Evolutionary conservation across 2,329 filamentous ascomycete species (phyloP), one percentile per base, ranked within the genome.

Genomic region (Colletotrichum endophyticum): DNA sequence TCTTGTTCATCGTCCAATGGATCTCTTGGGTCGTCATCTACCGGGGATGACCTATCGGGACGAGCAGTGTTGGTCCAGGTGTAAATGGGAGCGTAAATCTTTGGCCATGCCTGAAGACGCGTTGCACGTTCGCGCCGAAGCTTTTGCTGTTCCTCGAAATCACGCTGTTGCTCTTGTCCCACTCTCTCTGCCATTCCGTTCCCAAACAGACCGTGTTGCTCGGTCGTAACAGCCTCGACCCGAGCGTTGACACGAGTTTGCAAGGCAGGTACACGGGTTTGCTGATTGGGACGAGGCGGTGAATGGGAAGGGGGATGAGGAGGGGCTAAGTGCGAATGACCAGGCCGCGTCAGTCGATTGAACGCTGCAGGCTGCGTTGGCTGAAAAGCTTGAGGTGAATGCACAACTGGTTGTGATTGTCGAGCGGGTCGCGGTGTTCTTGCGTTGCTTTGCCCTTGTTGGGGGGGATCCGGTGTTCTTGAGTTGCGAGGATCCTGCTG

Each of bases 31-130:
- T 3, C 49, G 34, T n/a, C 53, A 15, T 53, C 30, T n/a, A 63
- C 16, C 22, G 25, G 36, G 7, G 15, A n/a, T 3, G 49, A 56
- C 9, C 22, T 76, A 16, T 73, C 63, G 3, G 73, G 73, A n/a
- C 63, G 70, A 16, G 63, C 32, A 12, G 70, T 70, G n/a, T 73
- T 39, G 11, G 73, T 73, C 73, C 73, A 76, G 30, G 34, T 62
- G 13, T 76, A 76, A 13, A 76, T 39, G 22, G 56, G 72, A 1
- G 62, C 44, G 13, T 76, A 76, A 7, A 73, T 39, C 3, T 64
- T 56, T n/a, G 73, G 73, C 70, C 63, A 76, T 8, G 73, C 39
- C 27, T 73, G 39, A 22, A 76, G 28, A 9, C 73, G 73, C 2
- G 39, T 34, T 19, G 72, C 68, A 25, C 73, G 73, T 64, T 73